A percentile compares a stretch with the other conserved stretches of the same genome.
phyloP scores from a whole-genome alignment of 179 eudicot genomes.

The Heliamphora pulchella region DNA sequence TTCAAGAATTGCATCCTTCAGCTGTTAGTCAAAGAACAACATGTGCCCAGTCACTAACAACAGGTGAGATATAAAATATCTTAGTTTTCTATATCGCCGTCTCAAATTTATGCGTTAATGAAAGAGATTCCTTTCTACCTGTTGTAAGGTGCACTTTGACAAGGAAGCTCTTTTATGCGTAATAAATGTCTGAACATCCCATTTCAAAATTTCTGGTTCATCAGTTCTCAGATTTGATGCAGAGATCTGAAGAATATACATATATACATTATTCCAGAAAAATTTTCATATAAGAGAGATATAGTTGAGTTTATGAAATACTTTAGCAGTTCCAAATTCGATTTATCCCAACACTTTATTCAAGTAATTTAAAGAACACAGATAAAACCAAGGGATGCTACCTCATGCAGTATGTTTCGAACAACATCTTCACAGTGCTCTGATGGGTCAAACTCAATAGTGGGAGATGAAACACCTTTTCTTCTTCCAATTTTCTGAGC shows the following conservation, averaged over 20 bases:
- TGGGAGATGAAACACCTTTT: slow-evolving; percentile 17
- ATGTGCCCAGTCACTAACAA: background rate
- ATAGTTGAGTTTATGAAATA: background rate
- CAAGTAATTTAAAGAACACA: background rate
- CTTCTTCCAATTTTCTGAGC: slow-evolving; percentile 12
- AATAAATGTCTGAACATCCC: slow-evolving; percentile 37
- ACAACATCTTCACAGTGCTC: slow-evolving; percentile 35
- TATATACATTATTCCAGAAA: background rate
- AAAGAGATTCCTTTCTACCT: slow-evolving; percentile 30
- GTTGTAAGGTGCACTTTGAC: slow-evolving; percentile 38
- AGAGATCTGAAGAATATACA: slow-evolving; percentile 27
- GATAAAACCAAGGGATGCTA: background rate
- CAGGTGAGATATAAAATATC: background rate
- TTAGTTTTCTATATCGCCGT: background rate
- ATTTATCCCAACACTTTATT: background rate
- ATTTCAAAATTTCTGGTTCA: slow-evolving; percentile 28
- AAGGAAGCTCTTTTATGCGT: slow-evolving; percentile 38
- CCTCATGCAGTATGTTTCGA: slow-evolving; percentile 24
- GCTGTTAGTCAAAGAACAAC: slow-evolving; percentile 29
- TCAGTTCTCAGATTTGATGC: slow-evolving; percentile 24
- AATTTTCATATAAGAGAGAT: background rate
- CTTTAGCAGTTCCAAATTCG: background rate
- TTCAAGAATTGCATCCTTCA: slow-evolving; percentile 49
- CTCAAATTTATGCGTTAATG: background rate
- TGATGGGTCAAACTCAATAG: slow-evolving; percentile 25